Conservation (phyloP, 2,329 filamentous ascomycete species). For the Apiospora saccharicola region DNA sequence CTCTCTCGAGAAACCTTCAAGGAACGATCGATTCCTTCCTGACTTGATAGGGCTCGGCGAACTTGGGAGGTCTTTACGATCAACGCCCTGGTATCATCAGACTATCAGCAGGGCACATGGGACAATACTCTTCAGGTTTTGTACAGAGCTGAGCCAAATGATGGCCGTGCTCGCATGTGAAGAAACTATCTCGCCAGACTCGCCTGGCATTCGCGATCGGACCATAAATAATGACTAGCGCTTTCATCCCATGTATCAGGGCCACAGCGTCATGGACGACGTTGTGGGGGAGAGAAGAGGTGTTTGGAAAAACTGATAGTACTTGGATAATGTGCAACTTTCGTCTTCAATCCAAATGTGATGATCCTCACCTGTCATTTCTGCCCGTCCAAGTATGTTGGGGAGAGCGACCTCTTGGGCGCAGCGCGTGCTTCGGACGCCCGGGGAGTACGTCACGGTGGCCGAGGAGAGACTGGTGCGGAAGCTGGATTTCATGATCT, state of each 20-base stretch:
- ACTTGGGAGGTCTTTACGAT: not conserved
- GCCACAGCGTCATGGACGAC: not conserved
- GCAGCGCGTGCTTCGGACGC: not conserved
- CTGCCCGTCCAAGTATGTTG: not conserved
- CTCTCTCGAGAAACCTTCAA: not conserved
- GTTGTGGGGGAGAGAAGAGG: not conserved
- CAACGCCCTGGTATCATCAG: too few relatives aligned
- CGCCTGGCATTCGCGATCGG: not conserved
- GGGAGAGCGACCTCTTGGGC: not conserved
- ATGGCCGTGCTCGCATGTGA: not conserved
- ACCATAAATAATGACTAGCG: not conserved
- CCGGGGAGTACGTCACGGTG: constrained; percentile 18
- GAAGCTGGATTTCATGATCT: constrained; percentile 52
- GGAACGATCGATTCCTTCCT: not conserved
- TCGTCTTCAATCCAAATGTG: not conserved
- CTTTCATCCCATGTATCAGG: not conserved
- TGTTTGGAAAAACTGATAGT: not conserved
- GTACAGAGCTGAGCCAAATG: too few relatives aligned
- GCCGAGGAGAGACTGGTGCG: constrained; percentile 46
- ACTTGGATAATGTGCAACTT: not conserved
- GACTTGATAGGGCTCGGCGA: not conserved
- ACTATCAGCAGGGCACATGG: too few relatives aligned
- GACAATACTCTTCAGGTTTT: not conserved
- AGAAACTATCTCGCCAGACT: not conserved
- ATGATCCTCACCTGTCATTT: not conserved